These are phyloP conservation scores for Podila epicladia DNA, from an alignment of 192 early-diverging fungal species.

Conservation along the genomic window DNA sequence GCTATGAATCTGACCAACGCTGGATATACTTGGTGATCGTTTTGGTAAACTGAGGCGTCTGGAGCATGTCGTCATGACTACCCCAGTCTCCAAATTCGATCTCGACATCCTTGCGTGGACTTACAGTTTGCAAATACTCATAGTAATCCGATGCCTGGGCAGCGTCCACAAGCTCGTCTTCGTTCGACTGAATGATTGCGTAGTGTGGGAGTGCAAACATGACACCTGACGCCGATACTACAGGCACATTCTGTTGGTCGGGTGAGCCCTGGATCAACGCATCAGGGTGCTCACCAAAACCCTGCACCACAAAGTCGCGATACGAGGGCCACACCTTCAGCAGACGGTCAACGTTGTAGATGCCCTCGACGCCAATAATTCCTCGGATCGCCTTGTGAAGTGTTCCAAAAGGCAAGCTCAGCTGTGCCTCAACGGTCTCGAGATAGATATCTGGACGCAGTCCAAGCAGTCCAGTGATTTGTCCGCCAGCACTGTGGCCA, in stretches of 20 bases:
- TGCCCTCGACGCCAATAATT: constrained; percentile 82
- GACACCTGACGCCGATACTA: not conserved
- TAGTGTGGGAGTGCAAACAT: constrained; percentile 50
- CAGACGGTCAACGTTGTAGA: constrained; percentile 82
- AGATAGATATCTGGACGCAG: constrained; percentile 56
- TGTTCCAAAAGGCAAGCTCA: constrained; percentile 15
- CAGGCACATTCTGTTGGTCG: constrained; percentile 19
- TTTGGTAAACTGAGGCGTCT: constrained; percentile 27
- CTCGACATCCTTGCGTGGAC: not conserved
- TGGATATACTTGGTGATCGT: constrained; percentile 31
- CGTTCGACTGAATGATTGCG: constrained; percentile 71
- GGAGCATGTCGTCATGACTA: constrained; percentile 42
- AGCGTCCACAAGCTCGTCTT: constrained; percentile 76
- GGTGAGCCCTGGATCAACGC: constrained; percentile 60
- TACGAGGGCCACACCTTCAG: constrained; percentile 73
- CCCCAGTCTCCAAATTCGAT: constrained; percentile 52
- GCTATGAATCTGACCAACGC: not conserved
- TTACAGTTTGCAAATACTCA: constrained; percentile 41
- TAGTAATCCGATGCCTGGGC: constrained; percentile 62
- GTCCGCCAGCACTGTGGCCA: constrained; percentile 86
- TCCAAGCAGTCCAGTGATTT: constrained; percentile 69
- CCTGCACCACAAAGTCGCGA: constrained; percentile 74
- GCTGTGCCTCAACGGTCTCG: constrained; percentile 13
- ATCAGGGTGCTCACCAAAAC: constrained; percentile 65
- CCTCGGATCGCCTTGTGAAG: constrained; percentile 57